Base-by-base conservation (phyloP, 495 filamentous ascomycete genomes). In the Daldinia vernicosa region DNA sequence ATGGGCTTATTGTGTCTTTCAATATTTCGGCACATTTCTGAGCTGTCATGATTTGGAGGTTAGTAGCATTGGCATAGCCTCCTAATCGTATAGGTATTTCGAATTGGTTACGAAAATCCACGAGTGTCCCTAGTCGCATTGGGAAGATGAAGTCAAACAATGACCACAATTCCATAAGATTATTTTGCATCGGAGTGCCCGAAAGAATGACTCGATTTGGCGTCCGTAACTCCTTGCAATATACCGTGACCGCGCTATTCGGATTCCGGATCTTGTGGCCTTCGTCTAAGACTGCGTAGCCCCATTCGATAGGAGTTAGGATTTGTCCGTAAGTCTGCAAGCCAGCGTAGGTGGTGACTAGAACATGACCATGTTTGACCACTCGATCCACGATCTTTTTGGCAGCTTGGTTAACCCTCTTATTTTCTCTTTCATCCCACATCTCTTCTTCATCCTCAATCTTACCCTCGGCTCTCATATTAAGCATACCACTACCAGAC, bases 251-350 rank as follows among this genome's bases (percentile, higher is more conserved):
- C 0, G 88, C 89, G 4, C 94, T 92, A 74, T 98, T 94, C 2
- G 95, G 95, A 75, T 98, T 98, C 22, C 94, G 89, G 67, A 99
- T 99, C 80, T 97, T 97, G 80, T 99, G 95, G 9, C 95, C 95
- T 83, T 99, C 95, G 58, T 99, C 95, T 3, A 99, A 88, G 17
- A 98, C 91, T 32, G 93, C 95, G 80, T 94, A 97, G 4, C 90
- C 90, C 95, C 95, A 99, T 47, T 97, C 87, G 1, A 91, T 86
- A 1, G 90, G 88, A 47, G 95, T 90, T 35, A 98, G 81, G 55
- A 92, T 81, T 59, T 91, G 88, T 0, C 88, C 88, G 76, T 98
- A 98, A 0, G 89, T 93, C 72, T 97, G 93, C 7, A 99, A 84
- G 0, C 95, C 95, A 15, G 93, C 90, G 76, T 99, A 99, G 0